Percentiles rank a stretch among this genome's conserved stretches.
These are phyloP conservation scores for Lepiota venenata DNA, from an alignment of 768 basidiomycete genomes.

Conservation along the genomic window DNA sequence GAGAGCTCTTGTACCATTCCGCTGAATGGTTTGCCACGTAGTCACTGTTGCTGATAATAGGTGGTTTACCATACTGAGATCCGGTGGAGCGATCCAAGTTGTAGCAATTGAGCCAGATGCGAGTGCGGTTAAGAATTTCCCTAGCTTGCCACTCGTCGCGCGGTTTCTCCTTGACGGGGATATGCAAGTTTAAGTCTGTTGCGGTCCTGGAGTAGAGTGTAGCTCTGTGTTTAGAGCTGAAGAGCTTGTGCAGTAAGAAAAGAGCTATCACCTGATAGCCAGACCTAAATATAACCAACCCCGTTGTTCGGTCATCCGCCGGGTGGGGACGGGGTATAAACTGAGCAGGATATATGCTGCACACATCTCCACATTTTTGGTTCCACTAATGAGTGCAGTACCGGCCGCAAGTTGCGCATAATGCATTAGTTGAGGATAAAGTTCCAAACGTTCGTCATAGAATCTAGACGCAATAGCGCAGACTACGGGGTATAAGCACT, in stretches of 20 bases:
- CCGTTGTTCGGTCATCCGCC: constrained; percentile 86
- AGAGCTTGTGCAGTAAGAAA: not conserved
- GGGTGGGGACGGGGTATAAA: constrained; percentile 71
- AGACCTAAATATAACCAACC: constrained; percentile 89
- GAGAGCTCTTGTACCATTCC: constrained; percentile 68
- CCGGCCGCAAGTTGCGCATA: constrained; percentile 77
- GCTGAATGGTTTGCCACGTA: constrained; percentile 72
- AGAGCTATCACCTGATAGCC: constrained; percentile 64
- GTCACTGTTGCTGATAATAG: constrained; percentile 73
- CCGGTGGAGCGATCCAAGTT: constrained; percentile 89
- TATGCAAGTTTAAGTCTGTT: constrained; percentile 85
- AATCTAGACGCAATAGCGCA: constrained; percentile 88
- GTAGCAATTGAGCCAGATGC: constrained; percentile 88
- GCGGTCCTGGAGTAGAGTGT: constrained; percentile 55
- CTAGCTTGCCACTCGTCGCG: constrained; percentile 79
- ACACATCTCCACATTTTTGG: constrained; percentile 81
- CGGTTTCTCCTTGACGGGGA: constrained; percentile 68
- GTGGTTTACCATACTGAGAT: constrained; percentile 84
- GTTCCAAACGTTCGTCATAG: constrained; percentile 62
- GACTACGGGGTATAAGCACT: constrained; percentile 37
- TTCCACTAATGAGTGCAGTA: constrained; percentile 69
- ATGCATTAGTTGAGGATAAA: constrained; percentile 71
- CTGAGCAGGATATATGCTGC: constrained; percentile 81
- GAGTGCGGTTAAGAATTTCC: constrained; percentile 85
- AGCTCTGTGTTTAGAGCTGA: constrained; percentile 9